Conservation (phyloP, 345 rosid species). For the Acer campestre region DNA sequence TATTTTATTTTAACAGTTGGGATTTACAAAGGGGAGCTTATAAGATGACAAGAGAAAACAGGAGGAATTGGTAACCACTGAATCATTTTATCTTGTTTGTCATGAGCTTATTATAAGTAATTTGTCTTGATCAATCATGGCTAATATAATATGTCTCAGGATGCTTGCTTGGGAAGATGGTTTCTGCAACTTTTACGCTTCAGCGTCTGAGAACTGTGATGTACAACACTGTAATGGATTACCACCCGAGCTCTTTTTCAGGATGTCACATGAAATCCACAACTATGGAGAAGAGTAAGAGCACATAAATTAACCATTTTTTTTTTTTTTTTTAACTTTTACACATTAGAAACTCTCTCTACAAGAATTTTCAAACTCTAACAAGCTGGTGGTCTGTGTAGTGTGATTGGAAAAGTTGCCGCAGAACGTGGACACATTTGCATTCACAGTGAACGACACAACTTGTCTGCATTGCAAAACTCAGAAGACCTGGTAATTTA, state of each 20-base stretch:
- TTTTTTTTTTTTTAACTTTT: too few species aligned
- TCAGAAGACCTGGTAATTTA: neutral
- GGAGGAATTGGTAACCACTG: conserved; percentile 4
- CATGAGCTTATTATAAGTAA: neutral
- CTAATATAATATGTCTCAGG: neutral
- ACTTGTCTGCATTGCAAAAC: conserved; percentile 4
- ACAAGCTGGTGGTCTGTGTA: neutral
- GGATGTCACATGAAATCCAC: conserved; percentile 21
- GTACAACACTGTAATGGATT: neutral
- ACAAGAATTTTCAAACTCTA: neutral
- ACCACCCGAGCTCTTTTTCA: conserved; percentile 14
- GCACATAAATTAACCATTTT: neutral
- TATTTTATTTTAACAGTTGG: neutral
- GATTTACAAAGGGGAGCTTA: conserved; percentile 9
- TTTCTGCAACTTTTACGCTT: conserved; percentile 15
- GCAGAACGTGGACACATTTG: conserved; percentile 3
- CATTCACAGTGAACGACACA: conserved; percentile 9
- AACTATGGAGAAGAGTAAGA: conserved; percentile 16
- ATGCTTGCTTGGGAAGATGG: conserved; percentile 25
- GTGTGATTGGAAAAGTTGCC: conserved; percentile 19
- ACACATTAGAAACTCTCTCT: neutral
- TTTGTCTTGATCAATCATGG: neutral
- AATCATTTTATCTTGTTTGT: neutral
- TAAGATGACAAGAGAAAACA: neutral
- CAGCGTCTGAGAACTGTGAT: neutral